These are phyloP conservation scores for Pilaira anomala DNA, from an alignment of 192 early-diverging fungal species.

Conservation along the genomic window DNA sequence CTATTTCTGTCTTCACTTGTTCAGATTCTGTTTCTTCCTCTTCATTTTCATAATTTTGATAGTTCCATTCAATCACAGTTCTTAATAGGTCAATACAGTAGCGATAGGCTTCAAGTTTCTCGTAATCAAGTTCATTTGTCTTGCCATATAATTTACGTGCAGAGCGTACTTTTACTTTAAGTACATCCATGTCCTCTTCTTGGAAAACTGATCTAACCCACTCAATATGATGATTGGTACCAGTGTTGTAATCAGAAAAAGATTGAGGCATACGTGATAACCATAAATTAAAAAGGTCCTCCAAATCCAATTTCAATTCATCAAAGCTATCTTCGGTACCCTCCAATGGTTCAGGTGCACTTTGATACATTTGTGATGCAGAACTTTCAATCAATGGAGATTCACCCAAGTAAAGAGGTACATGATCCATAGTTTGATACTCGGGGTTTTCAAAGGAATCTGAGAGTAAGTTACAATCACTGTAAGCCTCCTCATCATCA, in stretches of 20 bases:
- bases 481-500: conserved; percentile 40
- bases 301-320: background rate
- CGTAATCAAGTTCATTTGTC: conserved; percentile 34
- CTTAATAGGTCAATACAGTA: conserved; percentile 44
- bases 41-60: background rate
- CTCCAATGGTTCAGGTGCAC: no score
- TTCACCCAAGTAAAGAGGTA: no score
- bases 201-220: no score
- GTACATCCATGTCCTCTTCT: conserved; percentile 27
- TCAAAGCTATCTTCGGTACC: no score
- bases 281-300: conserved; percentile 13
- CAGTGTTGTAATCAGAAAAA: no score
- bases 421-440: no score
- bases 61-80: conserved; percentile 23
- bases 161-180: conserved; percentile 29
- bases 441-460: no score
- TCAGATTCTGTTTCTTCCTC: background rate
- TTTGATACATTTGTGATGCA: background rate
- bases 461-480: conserved; percentile 41
- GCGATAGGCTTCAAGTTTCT: conserved; percentile 28
- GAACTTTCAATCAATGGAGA: no score
- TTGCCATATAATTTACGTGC: conserved; percentile 45
- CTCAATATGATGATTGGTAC: no score
- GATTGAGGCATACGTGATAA: conserved; percentile 10
- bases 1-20: background rate